Percentiles rank a stretch among this genome's conserved stretches.
Conservation (phyloP, 805 yeast genomes). For the Candida multigemmis region DNA sequence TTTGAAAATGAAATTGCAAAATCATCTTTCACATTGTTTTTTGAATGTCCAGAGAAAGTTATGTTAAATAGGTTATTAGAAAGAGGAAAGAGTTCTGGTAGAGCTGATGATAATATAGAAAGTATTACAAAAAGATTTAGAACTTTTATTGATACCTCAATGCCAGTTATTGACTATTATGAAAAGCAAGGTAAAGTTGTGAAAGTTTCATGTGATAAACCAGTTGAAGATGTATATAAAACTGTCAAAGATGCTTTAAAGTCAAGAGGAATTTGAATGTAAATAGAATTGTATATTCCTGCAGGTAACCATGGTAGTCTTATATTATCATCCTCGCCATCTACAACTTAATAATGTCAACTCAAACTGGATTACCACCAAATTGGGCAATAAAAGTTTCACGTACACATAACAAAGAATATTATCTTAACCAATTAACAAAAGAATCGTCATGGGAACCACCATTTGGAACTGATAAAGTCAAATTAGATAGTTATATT, state of each 20-base stretch:
- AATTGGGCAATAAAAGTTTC: slow-evolving; percentile 81
- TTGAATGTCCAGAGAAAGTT: slow-evolving; percentile 73
- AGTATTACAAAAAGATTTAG: slow-evolving; percentile 83
- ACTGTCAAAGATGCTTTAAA: slow-evolving; percentile 62
- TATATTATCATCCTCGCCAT: background rate
- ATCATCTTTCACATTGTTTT: slow-evolving; percentile 63
- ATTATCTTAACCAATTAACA: slow-evolving; percentile 64
- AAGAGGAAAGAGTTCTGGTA: slow-evolving; percentile 92
- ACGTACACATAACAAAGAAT: slow-evolving; percentile 75
- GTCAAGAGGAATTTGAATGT: slow-evolving; percentile 17
- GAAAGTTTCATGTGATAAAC: slow-evolving; percentile 66
- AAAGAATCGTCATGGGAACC: slow-evolving; percentile 84
- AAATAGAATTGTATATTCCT: slow-evolving; percentile 1
- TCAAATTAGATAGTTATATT: slow-evolving; percentile 48
- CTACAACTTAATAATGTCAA: slow-evolving; percentile 3
- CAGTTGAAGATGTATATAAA: slow-evolving; percentile 69
- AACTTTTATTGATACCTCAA: slow-evolving; percentile 78
- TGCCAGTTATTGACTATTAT: slow-evolving; percentile 88
- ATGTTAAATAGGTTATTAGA: slow-evolving; percentile 81
- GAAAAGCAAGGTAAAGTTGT: slow-evolving; percentile 69
- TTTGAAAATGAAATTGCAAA: slow-evolving; percentile 73
- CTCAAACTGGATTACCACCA: slow-evolving; percentile 68
- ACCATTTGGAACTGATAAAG: slow-evolving; percentile 72
- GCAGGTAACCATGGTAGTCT: background rate
- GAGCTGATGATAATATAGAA: slow-evolving; percentile 88